Percentiles rank a stretch among this genome's conserved stretches.
Conservation (phyloP, 1,139 yeast species). For the Blastobotrys serpentis region DNA sequence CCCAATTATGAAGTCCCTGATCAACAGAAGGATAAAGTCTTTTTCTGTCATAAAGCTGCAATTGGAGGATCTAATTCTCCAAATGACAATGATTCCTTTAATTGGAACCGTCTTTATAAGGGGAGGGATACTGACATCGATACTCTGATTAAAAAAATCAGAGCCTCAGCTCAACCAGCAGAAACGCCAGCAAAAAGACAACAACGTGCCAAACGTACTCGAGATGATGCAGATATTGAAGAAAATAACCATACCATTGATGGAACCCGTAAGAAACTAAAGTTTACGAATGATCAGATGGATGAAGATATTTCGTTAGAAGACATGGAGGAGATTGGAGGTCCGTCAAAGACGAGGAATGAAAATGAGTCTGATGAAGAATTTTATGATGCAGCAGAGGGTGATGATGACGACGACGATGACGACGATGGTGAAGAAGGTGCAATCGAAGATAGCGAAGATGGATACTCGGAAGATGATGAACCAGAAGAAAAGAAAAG, state of each 20-base stretch:
- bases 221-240: no score
- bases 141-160: conserved; percentile 12
- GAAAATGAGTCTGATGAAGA: conserved; percentile 9
- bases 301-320: conserved; percentile 18
- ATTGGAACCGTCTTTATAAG: conserved; percentile 22
- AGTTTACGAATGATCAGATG: conserved; percentile 13
- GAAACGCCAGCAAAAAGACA: conserved; percentile 1
- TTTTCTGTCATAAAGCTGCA: conserved; percentile 21
- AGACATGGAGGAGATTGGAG: conserved; percentile 9
- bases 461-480: background rate
- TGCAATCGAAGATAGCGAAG: background rate
- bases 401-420: conserved; percentile 1
- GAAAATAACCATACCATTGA: conserved; percentile 2
- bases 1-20: conserved; percentile 10
- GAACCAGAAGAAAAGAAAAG: background rate
- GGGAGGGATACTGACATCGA: conserved; percentile 20
- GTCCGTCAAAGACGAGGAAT: background rate
- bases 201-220: background rate
- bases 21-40: conserved; percentile 8
- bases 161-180: conserved; percentile 6
- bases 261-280: background rate
- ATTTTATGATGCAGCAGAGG: conserved; percentile 1
- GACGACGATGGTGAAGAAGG: background rate
- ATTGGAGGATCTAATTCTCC: no score
- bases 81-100: conserved; percentile 18